These are phyloP conservation scores for Otatea glauca DNA, from an alignment of 176 grass and related monocot genomes.

Conservation along the genomic window DNA sequence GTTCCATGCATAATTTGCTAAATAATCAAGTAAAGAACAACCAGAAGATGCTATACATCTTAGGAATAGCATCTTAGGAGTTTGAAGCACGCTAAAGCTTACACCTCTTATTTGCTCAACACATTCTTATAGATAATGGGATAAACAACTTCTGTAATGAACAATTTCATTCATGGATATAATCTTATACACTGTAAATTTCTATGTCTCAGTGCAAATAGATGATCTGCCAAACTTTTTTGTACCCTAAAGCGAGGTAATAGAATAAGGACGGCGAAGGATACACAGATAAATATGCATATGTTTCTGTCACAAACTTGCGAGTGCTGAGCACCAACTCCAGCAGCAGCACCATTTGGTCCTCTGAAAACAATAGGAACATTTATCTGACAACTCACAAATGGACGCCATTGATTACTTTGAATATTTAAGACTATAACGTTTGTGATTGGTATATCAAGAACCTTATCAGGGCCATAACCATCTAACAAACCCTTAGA, in stretches of 20 bases:
- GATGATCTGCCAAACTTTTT: not conserved
- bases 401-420: not conserved
- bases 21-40: not conserved
- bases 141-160: conserved; percentile 22
- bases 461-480: conserved; percentile 97
- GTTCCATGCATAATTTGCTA: conserved; percentile 5
- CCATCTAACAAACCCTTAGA: conserved; percentile 95
- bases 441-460: conserved; percentile 97
- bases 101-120: not conserved
- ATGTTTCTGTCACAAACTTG: conserved; percentile 61
- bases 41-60: not conserved
- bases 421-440: conserved; percentile 36
- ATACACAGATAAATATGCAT: not conserved
- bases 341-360: conserved; percentile 92
- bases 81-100: conserved; percentile 8
- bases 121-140: not conserved
- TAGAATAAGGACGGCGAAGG: not conserved
- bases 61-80: not conserved
- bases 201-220: not conserved
- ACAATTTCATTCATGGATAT: not conserved
- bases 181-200: not conserved
- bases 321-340: conserved; percentile 96
- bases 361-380: conserved; percentile 93
- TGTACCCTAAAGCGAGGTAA: conserved; percentile 20
- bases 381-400: not conserved